Base-by-base conservation (phyloP, 2,329 filamentous ascomycete species). In the Talaromyces sp. region DNA sequence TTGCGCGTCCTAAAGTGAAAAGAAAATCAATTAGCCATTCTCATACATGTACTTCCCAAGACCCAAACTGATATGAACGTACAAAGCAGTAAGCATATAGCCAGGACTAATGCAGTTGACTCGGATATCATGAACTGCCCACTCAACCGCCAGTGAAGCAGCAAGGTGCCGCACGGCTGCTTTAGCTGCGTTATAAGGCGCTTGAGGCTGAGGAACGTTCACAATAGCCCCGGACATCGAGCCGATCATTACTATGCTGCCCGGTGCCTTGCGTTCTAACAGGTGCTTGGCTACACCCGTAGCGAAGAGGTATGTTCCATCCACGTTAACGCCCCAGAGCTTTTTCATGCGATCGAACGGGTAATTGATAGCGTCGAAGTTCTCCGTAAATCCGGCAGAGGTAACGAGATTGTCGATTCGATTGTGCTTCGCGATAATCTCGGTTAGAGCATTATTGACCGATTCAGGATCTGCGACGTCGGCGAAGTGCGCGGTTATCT, bases 71-170 rank as follows among this genome's bases (percentile, higher is more conserved):
- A n/a, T n/a, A 7, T 19, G 20, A n/a, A 54, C 88, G 84, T 81
- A 93, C 89, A 97, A 77, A 53, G 91, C 89, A 14, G 93, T 97
- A 62, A 96, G 79, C 93, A 97, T 97, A 76, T 97, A 97, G 40
- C 94, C 93, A 0, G 93, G 93, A 27, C 88, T 91, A 71, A 97
- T 94, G 75, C 90, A 94, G 78, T 97, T 97, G 62, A 97, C 93
- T 32, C 93, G 85, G 68, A 97, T 96, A 62, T 87, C 87, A 33
- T 87, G 85, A 62, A 86, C 82, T 0, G 93, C 91, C 93, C 94
- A 97, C 75, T 97, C 94, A 46, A 97, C 92, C 32, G 92, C 92
- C 65, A 97, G 81, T 60, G 89, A 94, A 33, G 89, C 84, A 11
- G 91, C 91, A 55, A 97, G 76, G 75, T 97, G 93, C 57, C 92